These are phyloP conservation scores for Emmonsiellopsis sp. DNA, from an alignment of 2,329 filamentous ascomycete genomes.

Conservation along the genomic window DNA sequence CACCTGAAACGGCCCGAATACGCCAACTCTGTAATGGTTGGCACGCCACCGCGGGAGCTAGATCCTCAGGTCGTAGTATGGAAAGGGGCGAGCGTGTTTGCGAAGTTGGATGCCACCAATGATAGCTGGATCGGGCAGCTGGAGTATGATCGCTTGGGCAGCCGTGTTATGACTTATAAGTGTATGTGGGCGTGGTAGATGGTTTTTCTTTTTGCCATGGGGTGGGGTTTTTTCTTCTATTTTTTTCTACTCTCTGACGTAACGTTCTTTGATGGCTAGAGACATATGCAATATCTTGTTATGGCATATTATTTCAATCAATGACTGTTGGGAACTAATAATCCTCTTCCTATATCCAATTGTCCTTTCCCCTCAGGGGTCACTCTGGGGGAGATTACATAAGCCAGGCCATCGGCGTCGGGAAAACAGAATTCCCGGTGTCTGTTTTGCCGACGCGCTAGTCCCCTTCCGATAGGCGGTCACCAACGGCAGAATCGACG, in stretches of 20 bases:
- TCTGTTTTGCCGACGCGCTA: too few species aligned
- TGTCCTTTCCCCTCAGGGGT: too few species aligned
- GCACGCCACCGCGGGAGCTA: conserved; percentile 73
- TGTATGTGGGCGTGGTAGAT: conserved; percentile 51
- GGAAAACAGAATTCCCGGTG: too few species aligned
- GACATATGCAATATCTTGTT: too few species aligned
- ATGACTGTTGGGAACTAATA: too few species aligned
- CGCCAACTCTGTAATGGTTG: conserved; percentile 58
- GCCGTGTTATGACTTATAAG: conserved; percentile 76
- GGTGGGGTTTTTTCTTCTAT: conserved; percentile 7
- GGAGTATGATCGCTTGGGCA: conserved; percentile 81
- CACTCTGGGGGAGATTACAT: too few species aligned
- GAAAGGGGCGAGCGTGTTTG: conserved; percentile 97
- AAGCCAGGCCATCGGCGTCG: too few species aligned
- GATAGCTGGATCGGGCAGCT: conserved; percentile 86
- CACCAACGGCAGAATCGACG: conserved; percentile 18
- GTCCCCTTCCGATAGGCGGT: conserved; percentile 17
- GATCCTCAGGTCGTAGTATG: conserved; percentile 95
- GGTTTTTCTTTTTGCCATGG: conserved; percentile 6
- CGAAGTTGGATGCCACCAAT: conserved; percentile 73
- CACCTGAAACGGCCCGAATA: conserved; percentile 54
- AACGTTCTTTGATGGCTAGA: too few species aligned
- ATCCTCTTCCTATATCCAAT: too few species aligned
- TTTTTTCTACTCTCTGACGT: neutral
- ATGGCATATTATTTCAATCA: too few species aligned